Evolutionary conservation across 495 filamentous ascomycete species (phyloP), one percentile per base, ranked within the genome.

Genomic region (Filosporella fistucella): DNA sequence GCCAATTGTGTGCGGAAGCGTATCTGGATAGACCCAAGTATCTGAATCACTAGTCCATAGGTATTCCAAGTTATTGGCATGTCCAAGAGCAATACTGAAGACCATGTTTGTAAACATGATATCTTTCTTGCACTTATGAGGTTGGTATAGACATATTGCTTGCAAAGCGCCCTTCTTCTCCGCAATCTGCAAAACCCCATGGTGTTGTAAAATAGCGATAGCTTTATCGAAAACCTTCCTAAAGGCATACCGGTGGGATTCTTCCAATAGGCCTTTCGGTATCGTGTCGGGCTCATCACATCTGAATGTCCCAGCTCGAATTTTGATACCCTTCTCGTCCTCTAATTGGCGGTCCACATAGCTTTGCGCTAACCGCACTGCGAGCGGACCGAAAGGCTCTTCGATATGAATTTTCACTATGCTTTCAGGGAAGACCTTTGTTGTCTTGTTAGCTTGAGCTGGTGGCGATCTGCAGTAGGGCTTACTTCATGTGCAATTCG

Each of bases 51-150:
- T 63, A 1, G 63, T 62, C 63, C 63, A 65, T 2, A 65, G 48
- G 40, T 60, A 65, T 30, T 65, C 63, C 25, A 65, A 52, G 5
- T 58, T 59, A 3, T 62, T 51, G 21, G 58, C 52, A 32, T 65
- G 61, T 17, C 61, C 53, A 13, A 65, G 56, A 7, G 61, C 63
- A 22, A 65, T 54, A 0, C 54, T 58, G 35, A 65, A 63, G 16
- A 65, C 57, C 51, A 65, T 63, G n/a, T 57, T 52, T 6, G 63
- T 60, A 18, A 65, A 65, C 63, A 65, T 65, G 20, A 65, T 60
- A 9, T 49, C 63, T 29, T 63, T 65, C 48, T 65, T 65, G 53
- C 61, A 58, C 35, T 57, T 41, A 49, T 65, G 63, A 12, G 63
- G 63, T 35, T 65, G 60, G 28, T 58, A 63, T 1, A 65, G 41